These are phyloP conservation scores for Kodamaea ohmeri DNA, from an alignment of 1,139 yeast genomes.

Conservation along the genomic window DNA sequence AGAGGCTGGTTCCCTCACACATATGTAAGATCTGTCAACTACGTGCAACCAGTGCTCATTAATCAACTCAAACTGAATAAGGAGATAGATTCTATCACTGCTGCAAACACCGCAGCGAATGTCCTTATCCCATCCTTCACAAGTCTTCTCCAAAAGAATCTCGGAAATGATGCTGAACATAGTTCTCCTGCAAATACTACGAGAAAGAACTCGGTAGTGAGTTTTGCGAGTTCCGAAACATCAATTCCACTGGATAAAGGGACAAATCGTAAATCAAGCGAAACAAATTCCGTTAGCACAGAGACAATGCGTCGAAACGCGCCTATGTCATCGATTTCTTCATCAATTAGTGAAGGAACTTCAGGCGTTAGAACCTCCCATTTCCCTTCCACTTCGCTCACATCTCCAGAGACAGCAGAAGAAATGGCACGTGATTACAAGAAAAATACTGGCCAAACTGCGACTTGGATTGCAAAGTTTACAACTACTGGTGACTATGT, in stretches of 20 bases:
- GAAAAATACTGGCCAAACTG: slow-evolving; percentile 25
- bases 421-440: slow-evolving; percentile 32
- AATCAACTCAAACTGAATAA: slow-evolving; percentile 39
- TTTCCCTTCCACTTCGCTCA: slow-evolving; percentile 8
- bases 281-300: background rate
- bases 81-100: slow-evolving; percentile 46
- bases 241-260: slow-evolving; percentile 22
- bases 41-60: slow-evolving; percentile 43
- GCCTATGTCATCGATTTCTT: background rate
- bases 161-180: slow-evolving; percentile 29
- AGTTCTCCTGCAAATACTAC: slow-evolving; percentile 30
- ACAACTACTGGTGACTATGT: slow-evolving; percentile 55
- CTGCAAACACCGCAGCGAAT: slow-evolving; percentile 52
- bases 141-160: slow-evolving; percentile 36
- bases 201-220: slow-evolving; percentile 47
- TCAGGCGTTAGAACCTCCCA: no score
- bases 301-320: background rate
- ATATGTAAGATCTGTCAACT: slow-evolving; percentile 49
- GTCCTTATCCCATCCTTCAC: slow-evolving; percentile 47
- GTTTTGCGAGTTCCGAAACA: slow-evolving; percentile 46
- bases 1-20: slow-evolving; percentile 80
- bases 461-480: slow-evolving; percentile 55
- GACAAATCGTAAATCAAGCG: slow-evolving; percentile 2
- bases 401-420: slow-evolving; percentile 40
- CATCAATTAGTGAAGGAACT: slow-evolving; percentile 9